Base-by-base conservation (phyloP, 2,329 filamentous ascomycete genomes). In the Fusarium buharicum region DNA sequence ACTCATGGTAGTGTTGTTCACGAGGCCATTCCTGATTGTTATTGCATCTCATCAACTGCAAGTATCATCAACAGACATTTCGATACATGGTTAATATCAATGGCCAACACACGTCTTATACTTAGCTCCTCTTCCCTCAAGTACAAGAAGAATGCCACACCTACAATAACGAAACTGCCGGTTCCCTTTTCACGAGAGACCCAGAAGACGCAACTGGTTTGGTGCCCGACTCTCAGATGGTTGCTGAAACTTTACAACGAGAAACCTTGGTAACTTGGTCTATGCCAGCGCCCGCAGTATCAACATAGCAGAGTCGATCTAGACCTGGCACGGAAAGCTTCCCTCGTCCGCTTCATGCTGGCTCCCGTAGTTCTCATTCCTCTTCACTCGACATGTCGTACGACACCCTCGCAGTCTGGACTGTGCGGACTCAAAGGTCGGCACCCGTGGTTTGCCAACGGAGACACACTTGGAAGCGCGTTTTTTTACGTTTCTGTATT, bases 211-310 rank as follows among this genome's bases (percentile, higher is more conserved):
- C 41, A 38, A 22, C 37, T 22, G 46, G 39, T 28, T 33, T 43
- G 38, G 18, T n/a, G 17, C 30, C 43, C n/a, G 30, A n/a, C 40
- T 24, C 36, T 33, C 18, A 37, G 37, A 43, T 38, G 20, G 38
- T 14, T 17, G 34, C 16, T 28, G 39, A 39, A 57, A 38, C 14
- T 28, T 38, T 36, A 43, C 57, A 28, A 39, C 28, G 12, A 50
- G 22, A 9, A 16, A 18, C 16, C 39, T 37, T 41, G 17, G 31
- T 17, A 18, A 8, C 39, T 37, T 41, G 17, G 31, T 17, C 56
- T 39, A 50, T 61, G 38, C 43, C 50, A 40, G 43, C 58, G 56
- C 57, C 56, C 55, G 56, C 55, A 56, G 36, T 47, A 60, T 53
- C 31, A 44, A 13, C 37, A 30, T 49, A 31, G 41, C 48, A 39